Conservation (phyloP, 75 land plant genomes). For the Adiantum capillusveneris region DNA sequence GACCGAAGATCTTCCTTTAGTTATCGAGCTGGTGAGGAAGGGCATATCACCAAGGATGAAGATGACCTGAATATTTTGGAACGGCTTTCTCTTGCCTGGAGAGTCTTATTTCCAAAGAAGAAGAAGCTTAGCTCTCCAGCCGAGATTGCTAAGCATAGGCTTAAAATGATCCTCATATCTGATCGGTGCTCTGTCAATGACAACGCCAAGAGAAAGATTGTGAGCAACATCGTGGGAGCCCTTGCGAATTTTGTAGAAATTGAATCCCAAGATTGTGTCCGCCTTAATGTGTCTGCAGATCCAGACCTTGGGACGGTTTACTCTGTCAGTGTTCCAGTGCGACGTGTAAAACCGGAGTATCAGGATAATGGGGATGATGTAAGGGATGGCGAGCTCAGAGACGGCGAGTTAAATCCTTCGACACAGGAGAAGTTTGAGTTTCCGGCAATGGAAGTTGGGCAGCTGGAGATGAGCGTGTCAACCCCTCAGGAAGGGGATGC, state of each 20-base stretch:
- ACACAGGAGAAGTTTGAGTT: too few relatives aligned
- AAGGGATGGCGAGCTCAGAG: neutral
- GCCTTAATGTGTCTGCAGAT: constrained; percentile 24
- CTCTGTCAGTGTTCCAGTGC: constrained; percentile 31
- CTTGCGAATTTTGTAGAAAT: constrained; percentile 36
- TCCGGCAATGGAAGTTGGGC: too few relatives aligned
- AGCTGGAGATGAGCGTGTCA: too few relatives aligned
- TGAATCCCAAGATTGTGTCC: constrained; percentile 25
- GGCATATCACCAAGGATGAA: too few relatives aligned
- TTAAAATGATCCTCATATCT: constrained; percentile 28
- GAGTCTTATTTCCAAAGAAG: constrained; percentile 43
- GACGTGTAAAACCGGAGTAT: constrained; percentile 25
- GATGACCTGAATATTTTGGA: constrained; percentile 66
- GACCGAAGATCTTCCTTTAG: too few relatives aligned
- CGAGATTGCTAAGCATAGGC: constrained; percentile 25
- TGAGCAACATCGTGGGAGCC: constrained; percentile 26
- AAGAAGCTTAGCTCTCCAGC: constrained; percentile 10
- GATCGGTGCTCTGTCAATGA: constrained; percentile 30
- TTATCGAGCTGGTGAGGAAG: too few relatives aligned
- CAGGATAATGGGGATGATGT: constrained; percentile 2
- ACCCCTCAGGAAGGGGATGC: too few relatives aligned
- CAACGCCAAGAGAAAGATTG: constrained; percentile 23
- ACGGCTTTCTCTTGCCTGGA: constrained; percentile 76
- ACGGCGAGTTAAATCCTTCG: neutral
- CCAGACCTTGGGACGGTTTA: constrained; percentile 29